Base-by-base conservation (phyloP, 2,329 filamentous ascomycete species). In the Chlorencoelia australis region DNA sequence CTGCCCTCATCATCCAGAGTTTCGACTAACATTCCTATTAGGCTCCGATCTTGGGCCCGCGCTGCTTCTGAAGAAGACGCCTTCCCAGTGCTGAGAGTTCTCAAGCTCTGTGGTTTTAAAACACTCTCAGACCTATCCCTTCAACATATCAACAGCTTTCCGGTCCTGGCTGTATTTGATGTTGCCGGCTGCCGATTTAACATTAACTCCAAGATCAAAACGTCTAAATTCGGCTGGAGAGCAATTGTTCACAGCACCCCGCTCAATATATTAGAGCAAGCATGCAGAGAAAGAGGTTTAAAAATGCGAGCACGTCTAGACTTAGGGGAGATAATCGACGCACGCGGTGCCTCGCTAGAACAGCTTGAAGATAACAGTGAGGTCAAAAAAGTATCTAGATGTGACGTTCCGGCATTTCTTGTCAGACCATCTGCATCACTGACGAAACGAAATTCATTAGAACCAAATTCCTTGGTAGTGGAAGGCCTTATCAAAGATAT, bases 41-140 rank as follows among this genome's bases (percentile, higher is more conserved):
- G n/a, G n/a, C n/a, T 59, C n/a, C 45, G 52, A 36, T 46, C 53
- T 7, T 59, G 56, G 56, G 42, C 45, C 29, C 29, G 45, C 22
- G 41, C 45, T 26, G 55, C 52, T 8, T 21, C 32, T 7, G 43
- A 49, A 13, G 41, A 50, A 6, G 47, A 43, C 2, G 45, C 46
- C 3, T 59, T 59, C 19, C 39, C 41, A 2, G 45, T 56, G 7
- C 34, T 59, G 28, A 44, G 55, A 35, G 47, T 59, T 11, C 37
- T 59, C 20, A 53, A 43, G 29, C 46, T 59, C 2, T 50, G 54
- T 45, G 43, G 51, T 21, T 50, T 53, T 26, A 16, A 37, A 17
- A 46, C 49, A 3, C 11, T 59, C 2, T 59, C 55, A 2, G 33
- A 38, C 8, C 38, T 40, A 17, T 58, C 53, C 2, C 42, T 59